Conservation (phyloP, 1,284 basidiomycete species). For the Ganoderma multipileum region DNA sequence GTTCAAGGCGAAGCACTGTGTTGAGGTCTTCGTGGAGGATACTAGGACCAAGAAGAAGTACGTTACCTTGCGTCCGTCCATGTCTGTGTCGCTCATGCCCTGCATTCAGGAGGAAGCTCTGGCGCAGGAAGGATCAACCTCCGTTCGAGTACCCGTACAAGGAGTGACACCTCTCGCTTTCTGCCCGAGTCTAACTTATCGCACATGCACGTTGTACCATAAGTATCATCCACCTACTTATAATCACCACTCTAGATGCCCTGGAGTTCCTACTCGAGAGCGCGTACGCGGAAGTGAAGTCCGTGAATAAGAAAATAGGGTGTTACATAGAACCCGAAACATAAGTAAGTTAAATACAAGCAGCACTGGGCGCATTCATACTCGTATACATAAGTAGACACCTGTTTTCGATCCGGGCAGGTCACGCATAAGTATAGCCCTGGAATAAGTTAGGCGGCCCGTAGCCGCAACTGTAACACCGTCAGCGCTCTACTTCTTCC, state of each 20-base stretch:
- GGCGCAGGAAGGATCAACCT: constrained; percentile 86
- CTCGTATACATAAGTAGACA: background rate
- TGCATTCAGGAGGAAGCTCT: constrained; percentile 80
- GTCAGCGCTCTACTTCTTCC: constrained; percentile 28
- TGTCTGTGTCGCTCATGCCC: constrained; percentile 16
- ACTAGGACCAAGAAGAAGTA: constrained; percentile 88
- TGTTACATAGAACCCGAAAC: constrained; percentile 1
- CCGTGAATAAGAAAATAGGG: background rate
- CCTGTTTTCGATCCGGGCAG: background rate
- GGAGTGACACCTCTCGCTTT: constrained; percentile 47
- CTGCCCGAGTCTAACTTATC: background rate
- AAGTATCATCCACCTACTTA: constrained; percentile 10
- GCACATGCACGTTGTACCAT: constrained; percentile 12
- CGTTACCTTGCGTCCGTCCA: constrained; percentile 40
- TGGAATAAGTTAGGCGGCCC: constrained; percentile 20
- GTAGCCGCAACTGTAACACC: background rate
- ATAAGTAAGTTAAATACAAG: background rate
- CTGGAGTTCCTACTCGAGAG: background rate
- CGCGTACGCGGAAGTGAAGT: background rate
- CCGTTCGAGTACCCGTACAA: constrained; percentile 90
- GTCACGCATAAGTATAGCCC: background rate
- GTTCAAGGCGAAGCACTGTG: constrained; percentile 87
- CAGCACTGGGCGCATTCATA: background rate
- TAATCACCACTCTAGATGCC: constrained; percentile 24
- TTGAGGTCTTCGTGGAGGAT: constrained; percentile 90